A percentile compares a stretch with the other conserved stretches of the same genome.
Evolutionary conservation across 306 rosid genomes (phyloP).

Genomic region (Dalbergia oliveri): DNA sequence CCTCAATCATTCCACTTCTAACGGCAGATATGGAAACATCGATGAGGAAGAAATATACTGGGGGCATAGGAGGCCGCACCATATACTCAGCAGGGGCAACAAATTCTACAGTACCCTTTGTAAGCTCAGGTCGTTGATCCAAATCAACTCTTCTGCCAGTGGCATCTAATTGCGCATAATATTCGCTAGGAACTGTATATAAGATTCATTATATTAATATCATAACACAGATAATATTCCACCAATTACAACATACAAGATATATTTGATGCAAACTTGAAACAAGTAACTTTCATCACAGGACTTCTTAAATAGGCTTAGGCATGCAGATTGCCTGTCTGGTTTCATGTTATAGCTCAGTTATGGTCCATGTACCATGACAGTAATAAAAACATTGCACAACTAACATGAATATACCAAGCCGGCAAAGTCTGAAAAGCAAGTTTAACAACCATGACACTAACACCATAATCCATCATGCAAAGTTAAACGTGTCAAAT

Average conservation of each 20-base stretch:
- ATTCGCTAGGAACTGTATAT: slow-evolving; percentile 88
- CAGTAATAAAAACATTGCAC: slow-evolving; percentile 2
- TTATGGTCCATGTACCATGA: slow-evolving; percentile 31
- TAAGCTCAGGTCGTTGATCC: slow-evolving; percentile 93
- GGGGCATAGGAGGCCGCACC: slow-evolving; percentile 99
- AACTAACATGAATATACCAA: slow-evolving; percentile 21
- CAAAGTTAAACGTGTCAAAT: slow-evolving; percentile 32
- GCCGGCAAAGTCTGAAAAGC: slow-evolving; percentile 25
- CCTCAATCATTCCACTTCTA: slow-evolving; percentile 99
- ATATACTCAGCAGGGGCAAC: slow-evolving; percentile 99
- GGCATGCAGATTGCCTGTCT: slow-evolving; percentile 3
- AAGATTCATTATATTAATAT: slow-evolving; percentile 38
- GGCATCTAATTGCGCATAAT: slow-evolving; percentile 92
- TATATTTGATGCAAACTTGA: slow-evolving; percentile 4
- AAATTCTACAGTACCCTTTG: slow-evolving; percentile 92
- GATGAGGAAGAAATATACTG: slow-evolving; percentile 93
- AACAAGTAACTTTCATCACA: slow-evolving; percentile 25
- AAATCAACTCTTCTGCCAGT: slow-evolving; percentile 90
- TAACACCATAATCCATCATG: slow-evolving; percentile 4
- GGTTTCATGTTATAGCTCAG: slow-evolving; percentile 23
- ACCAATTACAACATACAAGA: slow-evolving; percentile 31
- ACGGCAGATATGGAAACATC: slow-evolving; percentile 94
- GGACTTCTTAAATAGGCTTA: slow-evolving; percentile 20
- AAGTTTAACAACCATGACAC: slow-evolving; percentile 35
- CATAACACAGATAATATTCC: slow-evolving; percentile 15